Conservation (phyloP, 176 grass and related monocot genomes). For the Leersia perrieri region DNA sequence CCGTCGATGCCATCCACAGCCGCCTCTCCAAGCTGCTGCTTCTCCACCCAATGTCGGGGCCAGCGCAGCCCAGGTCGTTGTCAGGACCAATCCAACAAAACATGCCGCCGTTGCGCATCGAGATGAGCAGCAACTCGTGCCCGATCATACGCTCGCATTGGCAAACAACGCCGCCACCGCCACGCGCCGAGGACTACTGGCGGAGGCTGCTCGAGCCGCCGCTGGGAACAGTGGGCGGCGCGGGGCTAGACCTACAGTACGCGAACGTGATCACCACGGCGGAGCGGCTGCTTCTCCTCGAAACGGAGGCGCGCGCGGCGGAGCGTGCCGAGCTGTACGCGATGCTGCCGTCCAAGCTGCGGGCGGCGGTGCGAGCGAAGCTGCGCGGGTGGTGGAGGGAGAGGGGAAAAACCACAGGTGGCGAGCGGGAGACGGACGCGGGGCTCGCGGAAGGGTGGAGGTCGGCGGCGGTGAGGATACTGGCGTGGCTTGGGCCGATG, state of each 20-base stretch:
- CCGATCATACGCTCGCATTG: conserved; percentile 34
- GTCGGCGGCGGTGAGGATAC: conserved; percentile 37
- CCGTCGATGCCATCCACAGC: background rate
- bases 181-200: conserved; percentile 11
- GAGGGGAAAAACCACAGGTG: too few species aligned
- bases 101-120: background rate
- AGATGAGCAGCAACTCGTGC: conserved; percentile 29
- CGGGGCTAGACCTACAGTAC: conserved; percentile 49
- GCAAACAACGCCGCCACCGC: background rate
- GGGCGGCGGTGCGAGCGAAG: conserved; percentile 37
- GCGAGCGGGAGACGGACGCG: conserved; percentile 24
- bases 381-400: conserved; percentile 51
- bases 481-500: conserved; percentile 53
- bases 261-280: conserved; percentile 45
- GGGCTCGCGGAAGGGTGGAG: conserved; percentile 53
- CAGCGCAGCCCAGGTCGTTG: conserved; percentile 21
- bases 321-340: conserved; percentile 35
- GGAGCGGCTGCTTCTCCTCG: conserved; percentile 29
- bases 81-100: conserved; percentile 46
- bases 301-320: conserved; percentile 11
- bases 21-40: background rate
- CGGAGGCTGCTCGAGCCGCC: conserved; percentile 30
- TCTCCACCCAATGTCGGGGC: background rate
- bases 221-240: conserved; percentile 39
- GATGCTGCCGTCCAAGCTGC: conserved; percentile 41